Percentiles rank a stretch among this genome's conserved stretches.
Conservation (phyloP, 257 asterid species). For the Coffea eugenioides region DNA sequence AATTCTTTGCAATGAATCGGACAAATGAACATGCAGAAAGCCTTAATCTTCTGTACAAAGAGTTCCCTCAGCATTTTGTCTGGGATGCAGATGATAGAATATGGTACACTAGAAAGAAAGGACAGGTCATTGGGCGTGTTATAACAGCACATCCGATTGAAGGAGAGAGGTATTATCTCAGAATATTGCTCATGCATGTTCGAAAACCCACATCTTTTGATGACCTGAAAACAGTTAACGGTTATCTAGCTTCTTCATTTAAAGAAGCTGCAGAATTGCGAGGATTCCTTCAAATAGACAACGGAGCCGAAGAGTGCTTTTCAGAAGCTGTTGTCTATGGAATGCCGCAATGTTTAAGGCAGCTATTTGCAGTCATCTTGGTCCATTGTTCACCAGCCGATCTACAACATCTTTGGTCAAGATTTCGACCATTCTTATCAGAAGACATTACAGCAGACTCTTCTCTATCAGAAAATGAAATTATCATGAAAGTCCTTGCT, state of each 20-base stretch:
- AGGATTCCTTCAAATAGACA: background rate
- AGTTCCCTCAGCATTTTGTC: no score
- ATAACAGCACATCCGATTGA: background rate
- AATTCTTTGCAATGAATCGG: no score
- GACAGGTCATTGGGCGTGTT: background rate
- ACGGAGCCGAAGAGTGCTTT: background rate
- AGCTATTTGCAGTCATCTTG: background rate
- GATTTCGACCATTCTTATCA: no score
- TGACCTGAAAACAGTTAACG: no score
- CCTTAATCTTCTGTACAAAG: no score
- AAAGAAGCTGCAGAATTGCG: background rate
- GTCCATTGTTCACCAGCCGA: no score
- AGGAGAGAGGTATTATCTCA: background rate
- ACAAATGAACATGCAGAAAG: no score
- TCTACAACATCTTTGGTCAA: no score
- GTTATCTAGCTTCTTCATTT: background rate
- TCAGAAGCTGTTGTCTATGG: background rate
- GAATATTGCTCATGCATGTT: background rate
- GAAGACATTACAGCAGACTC: no score
- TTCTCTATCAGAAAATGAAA: no score
- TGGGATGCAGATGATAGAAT: background rate
- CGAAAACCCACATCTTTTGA: background rate
- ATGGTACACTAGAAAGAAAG: background rate
- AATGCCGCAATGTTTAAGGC: background rate
- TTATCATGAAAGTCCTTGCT: no score